These are phyloP conservation scores for Trametes pubescens DNA, from an alignment of 1,284 basidiomycete genomes.

Conservation along the genomic window DNA sequence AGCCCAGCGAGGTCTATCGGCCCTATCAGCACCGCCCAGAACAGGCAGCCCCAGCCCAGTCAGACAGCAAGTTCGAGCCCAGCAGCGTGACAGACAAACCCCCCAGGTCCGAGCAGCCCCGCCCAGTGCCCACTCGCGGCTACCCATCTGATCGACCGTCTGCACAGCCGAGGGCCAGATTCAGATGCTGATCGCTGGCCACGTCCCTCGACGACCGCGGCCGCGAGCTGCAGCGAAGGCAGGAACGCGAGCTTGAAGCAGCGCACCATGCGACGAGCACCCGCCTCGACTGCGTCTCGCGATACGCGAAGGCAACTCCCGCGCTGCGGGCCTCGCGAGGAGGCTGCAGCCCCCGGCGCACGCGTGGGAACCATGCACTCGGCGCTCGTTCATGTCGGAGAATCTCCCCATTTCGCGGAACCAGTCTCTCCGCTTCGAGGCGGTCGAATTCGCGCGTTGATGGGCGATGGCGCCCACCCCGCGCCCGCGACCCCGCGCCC, in stretches of 20 bases:
- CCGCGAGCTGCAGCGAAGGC: not conserved
- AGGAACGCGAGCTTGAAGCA: constrained; percentile 1
- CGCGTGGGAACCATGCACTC: constrained; percentile 17
- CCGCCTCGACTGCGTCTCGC: not conserved
- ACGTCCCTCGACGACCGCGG: not conserved
- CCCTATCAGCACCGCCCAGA: constrained; percentile 9
- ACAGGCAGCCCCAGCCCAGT: constrained; percentile 11
- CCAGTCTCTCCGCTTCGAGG: constrained; percentile 17
- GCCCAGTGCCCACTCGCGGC: constrained; percentile 8
- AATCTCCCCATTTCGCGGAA: constrained; percentile 22
- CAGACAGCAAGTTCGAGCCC: constrained; percentile 2
- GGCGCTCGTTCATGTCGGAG: constrained; percentile 22
- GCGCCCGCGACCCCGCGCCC: constrained; percentile 7
- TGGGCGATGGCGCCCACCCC: not conserved
- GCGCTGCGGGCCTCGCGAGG: constrained; percentile 3
- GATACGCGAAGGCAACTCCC: constrained; percentile 7
- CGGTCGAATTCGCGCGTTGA: not conserved
- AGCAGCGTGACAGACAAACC: constrained; percentile 1
- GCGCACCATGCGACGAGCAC: not conserved
- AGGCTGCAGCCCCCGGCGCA: not conserved
- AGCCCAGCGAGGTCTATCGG: not conserved
- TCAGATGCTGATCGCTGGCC: not conserved
- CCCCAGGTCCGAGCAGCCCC: not conserved
- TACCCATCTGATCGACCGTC: constrained; percentile 17
- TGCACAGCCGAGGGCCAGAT: constrained; percentile 6